A percentile compares a stretch with the other conserved stretches of the same genome.
Evolutionary conservation across 2,329 filamentous ascomycete genomes (phyloP).

Genomic region (Cercospora janseana): DNA sequence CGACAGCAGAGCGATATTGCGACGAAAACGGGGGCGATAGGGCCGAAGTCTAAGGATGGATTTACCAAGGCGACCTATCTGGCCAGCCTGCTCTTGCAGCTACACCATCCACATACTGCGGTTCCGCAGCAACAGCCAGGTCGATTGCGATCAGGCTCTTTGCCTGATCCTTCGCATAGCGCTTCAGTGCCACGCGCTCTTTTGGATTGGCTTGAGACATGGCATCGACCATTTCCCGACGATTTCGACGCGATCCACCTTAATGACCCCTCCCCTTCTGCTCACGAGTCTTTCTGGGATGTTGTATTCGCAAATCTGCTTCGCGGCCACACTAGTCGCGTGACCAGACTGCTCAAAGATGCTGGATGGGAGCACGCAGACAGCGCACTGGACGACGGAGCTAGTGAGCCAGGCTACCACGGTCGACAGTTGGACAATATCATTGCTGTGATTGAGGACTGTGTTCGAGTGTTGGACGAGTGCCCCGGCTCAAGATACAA

Average conservation of each 20-base stretch:
- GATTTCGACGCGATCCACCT: slow-evolving; percentile 65
- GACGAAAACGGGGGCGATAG: slow-evolving; percentile 36
- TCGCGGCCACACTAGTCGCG: slow-evolving; percentile 69
- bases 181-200: slow-evolving; percentile 66
- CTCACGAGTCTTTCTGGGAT: slow-evolving; percentile 80
- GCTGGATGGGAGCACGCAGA: slow-evolving; percentile 77
- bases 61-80: slow-evolving; percentile 75
- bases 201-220: slow-evolving; percentile 75
- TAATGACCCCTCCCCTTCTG: slow-evolving; percentile 69
- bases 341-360: slow-evolving; percentile 65
- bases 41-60: slow-evolving; percentile 53
- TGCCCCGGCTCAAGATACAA: slow-evolving; percentile 66
- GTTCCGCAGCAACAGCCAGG: slow-evolving; percentile 24
- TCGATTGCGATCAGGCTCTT: slow-evolving; percentile 3
- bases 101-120: slow-evolving; percentile 66
- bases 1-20: slow-evolving; percentile 24
- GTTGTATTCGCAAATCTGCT: slow-evolving; percentile 71
- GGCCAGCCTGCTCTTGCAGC: slow-evolving; percentile 71
- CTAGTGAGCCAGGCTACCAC: slow-evolving; percentile 66
- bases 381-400: slow-evolving; percentile 57
- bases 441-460: slow-evolving; percentile 60
- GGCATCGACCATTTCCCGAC: slow-evolving; percentile 69
- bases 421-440: slow-evolving; percentile 77
- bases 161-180: slow-evolving; percentile 9
- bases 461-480: slow-evolving; percentile 66